Conservation (phyloP, 805 yeast genomes). For the Candida verbasci region DNA sequence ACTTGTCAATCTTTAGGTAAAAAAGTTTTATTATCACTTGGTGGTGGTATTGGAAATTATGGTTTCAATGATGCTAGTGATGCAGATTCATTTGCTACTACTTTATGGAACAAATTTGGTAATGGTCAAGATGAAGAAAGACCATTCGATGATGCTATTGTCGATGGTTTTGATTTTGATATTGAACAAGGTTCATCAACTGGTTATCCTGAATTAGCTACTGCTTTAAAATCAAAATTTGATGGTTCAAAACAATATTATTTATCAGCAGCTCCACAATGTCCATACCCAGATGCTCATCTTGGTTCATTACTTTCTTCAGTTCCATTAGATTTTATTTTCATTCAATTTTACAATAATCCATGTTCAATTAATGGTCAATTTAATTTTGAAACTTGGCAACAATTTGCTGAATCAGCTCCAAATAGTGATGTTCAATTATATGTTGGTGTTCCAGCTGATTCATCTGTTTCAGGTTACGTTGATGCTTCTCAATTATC, state of each 20-base stretch:
- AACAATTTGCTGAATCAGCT: slow-evolving; percentile 53
- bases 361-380: slow-evolving; percentile 48
- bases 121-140: slow-evolving; percentile 22
- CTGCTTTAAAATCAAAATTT: slow-evolving; percentile 19
- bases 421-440: slow-evolving; percentile 68
- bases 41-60: slow-evolving; percentile 36
- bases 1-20: slow-evolving; percentile 74
- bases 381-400: slow-evolving; percentile 74
- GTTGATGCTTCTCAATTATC: slow-evolving; percentile 19
- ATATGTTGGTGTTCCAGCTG: slow-evolving; percentile 69
- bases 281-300: slow-evolving; percentile 73
- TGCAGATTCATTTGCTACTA: slow-evolving; percentile 50
- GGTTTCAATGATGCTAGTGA: slow-evolving; percentile 47
- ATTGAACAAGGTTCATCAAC: slow-evolving; percentile 18
- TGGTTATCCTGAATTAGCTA: slow-evolving; percentile 25
- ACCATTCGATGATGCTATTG: slow-evolving; percentile 25
- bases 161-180: slow-evolving; percentile 34
- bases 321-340: slow-evolving; percentile 73
- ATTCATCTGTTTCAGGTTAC: slow-evolving; percentile 50
- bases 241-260: slow-evolving; percentile 54
- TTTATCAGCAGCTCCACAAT: slow-evolving; percentile 89
- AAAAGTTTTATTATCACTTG: slow-evolving; percentile 67
- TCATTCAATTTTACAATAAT: slow-evolving; percentile 88
- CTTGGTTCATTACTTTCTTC: slow-evolving; percentile 27
- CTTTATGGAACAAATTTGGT: slow-evolving; percentile 34